phyloP scores from a whole-genome alignment of 2,329 filamentous ascomycete genomes.

The Fusarium sp. region DNA sequence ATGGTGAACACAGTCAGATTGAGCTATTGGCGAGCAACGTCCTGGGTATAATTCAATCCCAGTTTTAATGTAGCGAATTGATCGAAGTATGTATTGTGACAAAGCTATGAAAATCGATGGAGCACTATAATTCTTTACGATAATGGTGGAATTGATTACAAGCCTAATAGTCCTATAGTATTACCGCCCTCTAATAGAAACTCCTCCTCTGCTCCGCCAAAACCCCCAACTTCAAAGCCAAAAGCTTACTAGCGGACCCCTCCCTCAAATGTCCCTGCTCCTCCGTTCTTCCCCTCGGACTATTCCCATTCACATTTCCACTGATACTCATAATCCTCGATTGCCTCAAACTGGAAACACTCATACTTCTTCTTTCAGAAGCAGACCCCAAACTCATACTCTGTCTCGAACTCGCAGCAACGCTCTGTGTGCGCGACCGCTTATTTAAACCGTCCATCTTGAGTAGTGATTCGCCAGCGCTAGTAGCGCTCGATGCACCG shows the following conservation, averaged over 20 bases:
- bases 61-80: too few species aligned
- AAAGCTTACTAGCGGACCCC: slow-evolving; percentile 19
- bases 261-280: slow-evolving; percentile 3
- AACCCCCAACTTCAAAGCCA: slow-evolving; percentile 38
- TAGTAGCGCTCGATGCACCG: background rate
- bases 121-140: too few species aligned
- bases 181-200: background rate
- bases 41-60: too few species aligned
- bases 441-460: slow-evolving; percentile 26
- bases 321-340: slow-evolving; percentile 2
- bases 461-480: background rate
- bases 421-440: background rate
- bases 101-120: too few species aligned
- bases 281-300: background rate
- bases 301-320: background rate
- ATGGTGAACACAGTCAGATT: too few species aligned
- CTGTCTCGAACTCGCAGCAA: background rate
- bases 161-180: rapidly evolving
- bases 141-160: too few species aligned
- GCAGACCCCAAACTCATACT: slow-evolving; percentile 1
- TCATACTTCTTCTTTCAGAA: slow-evolving; percentile 18
- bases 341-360: background rate
- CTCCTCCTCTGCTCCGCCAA: slow-evolving; percentile 14
- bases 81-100: too few species aligned
- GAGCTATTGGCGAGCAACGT: too few species aligned